These are phyloP conservation scores for Eucalyptus sp. DNA, from an alignment of 345 rosid genomes.

Conservation along the genomic window DNA sequence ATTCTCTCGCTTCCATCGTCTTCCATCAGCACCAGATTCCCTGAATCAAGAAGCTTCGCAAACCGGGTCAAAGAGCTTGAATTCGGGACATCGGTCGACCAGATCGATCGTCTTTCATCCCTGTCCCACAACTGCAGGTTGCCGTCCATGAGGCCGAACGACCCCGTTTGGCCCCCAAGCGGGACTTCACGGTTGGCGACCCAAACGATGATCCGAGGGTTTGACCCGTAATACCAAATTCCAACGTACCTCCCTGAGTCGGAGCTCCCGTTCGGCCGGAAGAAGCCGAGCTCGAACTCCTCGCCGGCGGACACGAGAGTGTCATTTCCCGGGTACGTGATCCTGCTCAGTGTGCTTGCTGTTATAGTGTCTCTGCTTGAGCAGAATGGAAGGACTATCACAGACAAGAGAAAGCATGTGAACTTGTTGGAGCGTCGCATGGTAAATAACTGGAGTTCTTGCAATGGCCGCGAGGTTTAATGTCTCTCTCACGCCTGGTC, in stretches of 20 bases:
- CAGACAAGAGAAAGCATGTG: not conserved
- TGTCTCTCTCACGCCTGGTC: fast-evolving
- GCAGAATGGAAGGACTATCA: not conserved
- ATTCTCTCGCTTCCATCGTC: not conserved
- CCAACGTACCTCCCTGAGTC: constrained; percentile 20
- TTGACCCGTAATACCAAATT: constrained; percentile 18
- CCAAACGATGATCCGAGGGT: constrained; percentile 24
- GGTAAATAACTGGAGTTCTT: not conserved
- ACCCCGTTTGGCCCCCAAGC: not conserved
- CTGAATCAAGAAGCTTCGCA: not conserved
- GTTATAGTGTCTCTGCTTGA: not conserved
- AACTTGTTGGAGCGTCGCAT: not conserved
- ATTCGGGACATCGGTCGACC: not conserved
- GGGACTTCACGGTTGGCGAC: constrained; percentile 32
- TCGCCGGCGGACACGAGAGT: constrained; percentile 11
- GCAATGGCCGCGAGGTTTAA: not conserved
- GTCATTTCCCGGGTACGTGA: not conserved
- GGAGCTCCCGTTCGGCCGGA: not conserved
- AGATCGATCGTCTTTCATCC: constrained; percentile 5
- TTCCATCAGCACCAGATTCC: constrained; percentile 19
- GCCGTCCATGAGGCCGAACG: constrained; percentile 10
- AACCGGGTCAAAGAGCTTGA: constrained; percentile 12
- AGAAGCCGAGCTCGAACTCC: constrained; percentile 21
- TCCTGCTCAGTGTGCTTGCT: not conserved
- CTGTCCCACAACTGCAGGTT: not conserved